Evolutionary conservation across 768 basidiomycete genomes (phyloP).

Genomic region (Auriscalpium orientale): DNA sequence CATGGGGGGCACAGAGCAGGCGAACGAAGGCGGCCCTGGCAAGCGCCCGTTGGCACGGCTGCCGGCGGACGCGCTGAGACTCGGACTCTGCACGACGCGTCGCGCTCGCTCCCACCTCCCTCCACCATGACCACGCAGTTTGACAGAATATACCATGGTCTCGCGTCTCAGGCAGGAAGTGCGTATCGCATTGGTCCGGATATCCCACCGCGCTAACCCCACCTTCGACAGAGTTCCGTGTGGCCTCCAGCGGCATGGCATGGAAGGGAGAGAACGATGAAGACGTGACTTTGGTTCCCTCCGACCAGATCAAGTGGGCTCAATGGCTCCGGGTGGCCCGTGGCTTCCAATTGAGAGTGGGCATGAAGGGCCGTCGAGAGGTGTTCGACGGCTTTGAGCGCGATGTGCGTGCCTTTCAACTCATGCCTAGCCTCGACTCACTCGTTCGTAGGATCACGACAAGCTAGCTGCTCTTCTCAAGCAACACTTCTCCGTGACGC

Average conservation of each 20-base stretch:
- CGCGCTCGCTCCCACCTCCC: constrained; percentile 12
- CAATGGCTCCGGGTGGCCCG: constrained; percentile 92
- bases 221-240: constrained; percentile 60
- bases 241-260: constrained; percentile 86
- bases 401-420: constrained; percentile 49
- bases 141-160: constrained; percentile 75
- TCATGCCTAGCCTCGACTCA: neutral
- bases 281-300: constrained; percentile 53
- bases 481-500: too few relatives aligned
- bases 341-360: constrained; percentile 82
- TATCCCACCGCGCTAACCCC: neutral
- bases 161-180: constrained; percentile 75
- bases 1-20: too few relatives aligned
- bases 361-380: constrained; percentile 66
- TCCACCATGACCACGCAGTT: constrained; percentile 69
- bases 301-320: constrained; percentile 76
- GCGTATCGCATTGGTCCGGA: constrained; percentile 28
- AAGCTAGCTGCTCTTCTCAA: too few relatives aligned
- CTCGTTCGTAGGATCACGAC: too few relatives aligned
- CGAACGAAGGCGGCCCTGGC: too few relatives aligned
- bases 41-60: too few relatives aligned
- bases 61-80: too few relatives aligned
- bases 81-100: constrained; percentile 16
- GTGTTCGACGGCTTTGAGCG: constrained; percentile 92
- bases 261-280: constrained; percentile 82